phyloP scores from a whole-genome alignment of 495 filamentous ascomycete species.

The Saxophila tyrrhenica region DNA sequence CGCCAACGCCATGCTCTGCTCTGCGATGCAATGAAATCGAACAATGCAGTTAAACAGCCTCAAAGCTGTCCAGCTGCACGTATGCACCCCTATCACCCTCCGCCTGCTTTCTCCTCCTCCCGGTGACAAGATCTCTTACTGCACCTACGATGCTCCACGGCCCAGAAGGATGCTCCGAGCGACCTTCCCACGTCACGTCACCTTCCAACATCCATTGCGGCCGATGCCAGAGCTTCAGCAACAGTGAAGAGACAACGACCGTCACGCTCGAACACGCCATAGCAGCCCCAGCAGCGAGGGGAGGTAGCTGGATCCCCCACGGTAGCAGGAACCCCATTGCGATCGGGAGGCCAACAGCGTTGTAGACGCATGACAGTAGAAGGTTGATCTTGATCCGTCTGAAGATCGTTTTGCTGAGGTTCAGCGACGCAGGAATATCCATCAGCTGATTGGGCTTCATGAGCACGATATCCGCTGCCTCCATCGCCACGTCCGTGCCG shows the following conservation, averaged over 20 bases:
- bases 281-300: slow-evolving; percentile 87
- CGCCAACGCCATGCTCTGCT: neutral
- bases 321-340: slow-evolving; percentile 94
- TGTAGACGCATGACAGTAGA: slow-evolving; percentile 85
- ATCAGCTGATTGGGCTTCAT: slow-evolving; percentile 89
- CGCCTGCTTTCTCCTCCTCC: slow-evolving; percentile 25
- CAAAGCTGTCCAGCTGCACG: slow-evolving; percentile 16
- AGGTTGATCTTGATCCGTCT: slow-evolving; percentile 87
- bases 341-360: slow-evolving; percentile 82
- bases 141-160: slow-evolving; percentile 17
- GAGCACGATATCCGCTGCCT: slow-evolving; percentile 90
- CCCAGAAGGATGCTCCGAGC: slow-evolving; percentile 12
- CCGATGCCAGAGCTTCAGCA: slow-evolving; percentile 78
- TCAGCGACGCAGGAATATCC: slow-evolving; percentile 74
- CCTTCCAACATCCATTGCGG: slow-evolving; percentile 82
- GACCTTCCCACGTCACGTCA: slow-evolving; percentile 35
- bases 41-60: slow-evolving; percentile 11
- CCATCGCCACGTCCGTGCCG: slow-evolving; percentile 95
- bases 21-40: neutral
- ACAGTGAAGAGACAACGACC: slow-evolving; percentile 72
- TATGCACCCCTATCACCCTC: slow-evolving; percentile 18
- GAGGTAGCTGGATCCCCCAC: slow-evolving; percentile 74
- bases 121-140: slow-evolving; percentile 28
- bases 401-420: slow-evolving; percentile 79
- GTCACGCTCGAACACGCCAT: slow-evolving; percentile 89